Conservation (phyloP, 805 yeast species). For the Zygoascus ofunaensis region DNA sequence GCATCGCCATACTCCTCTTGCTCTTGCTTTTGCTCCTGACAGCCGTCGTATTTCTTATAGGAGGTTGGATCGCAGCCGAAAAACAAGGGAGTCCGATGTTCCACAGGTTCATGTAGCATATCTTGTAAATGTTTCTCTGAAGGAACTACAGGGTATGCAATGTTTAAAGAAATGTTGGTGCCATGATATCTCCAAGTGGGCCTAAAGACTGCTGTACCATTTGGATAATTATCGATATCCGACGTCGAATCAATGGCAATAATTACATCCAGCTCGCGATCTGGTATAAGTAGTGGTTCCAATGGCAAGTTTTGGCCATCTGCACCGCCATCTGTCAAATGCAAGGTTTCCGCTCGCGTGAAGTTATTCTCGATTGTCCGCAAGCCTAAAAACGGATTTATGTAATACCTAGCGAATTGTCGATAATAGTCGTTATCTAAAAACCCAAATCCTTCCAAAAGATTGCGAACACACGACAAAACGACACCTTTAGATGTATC, state of each 20-base stretch:
- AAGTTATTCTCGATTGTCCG: neutral
- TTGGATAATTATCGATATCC: constrained; percentile 22
- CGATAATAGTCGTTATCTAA: constrained; percentile 6
- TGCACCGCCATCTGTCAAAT: constrained; percentile 72
- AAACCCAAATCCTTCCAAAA: constrained; percentile 1
- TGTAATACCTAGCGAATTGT: constrained; percentile 10
- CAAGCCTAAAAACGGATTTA: constrained; percentile 8
- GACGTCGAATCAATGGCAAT: constrained; percentile 38
- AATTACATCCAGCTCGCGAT: constrained; percentile 51
- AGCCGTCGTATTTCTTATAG: neutral
- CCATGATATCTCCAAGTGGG: constrained; percentile 23
- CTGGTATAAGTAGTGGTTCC: constrained; percentile 52
- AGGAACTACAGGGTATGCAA: constrained; percentile 23
- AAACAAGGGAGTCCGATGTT: constrained; percentile 45
- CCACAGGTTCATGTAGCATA: constrained; percentile 1
- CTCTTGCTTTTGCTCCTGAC: no score
- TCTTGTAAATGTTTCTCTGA: constrained; percentile 20
- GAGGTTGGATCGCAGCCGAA: constrained; percentile 62
- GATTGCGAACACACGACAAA: neutral
- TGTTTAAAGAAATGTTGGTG: constrained; percentile 14
- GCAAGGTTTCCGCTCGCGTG: constrained; percentile 30
- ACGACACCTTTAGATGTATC: neutral
- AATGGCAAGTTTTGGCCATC: constrained; percentile 67
- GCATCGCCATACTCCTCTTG: no score
- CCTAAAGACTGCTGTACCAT: constrained; percentile 23